Percentiles rank a stretch among this genome's conserved stretches.
These are phyloP conservation scores for Aspergillus novoparasiticus DNA, from an alignment of 2,329 filamentous ascomycete species.

Conservation along the genomic window DNA sequence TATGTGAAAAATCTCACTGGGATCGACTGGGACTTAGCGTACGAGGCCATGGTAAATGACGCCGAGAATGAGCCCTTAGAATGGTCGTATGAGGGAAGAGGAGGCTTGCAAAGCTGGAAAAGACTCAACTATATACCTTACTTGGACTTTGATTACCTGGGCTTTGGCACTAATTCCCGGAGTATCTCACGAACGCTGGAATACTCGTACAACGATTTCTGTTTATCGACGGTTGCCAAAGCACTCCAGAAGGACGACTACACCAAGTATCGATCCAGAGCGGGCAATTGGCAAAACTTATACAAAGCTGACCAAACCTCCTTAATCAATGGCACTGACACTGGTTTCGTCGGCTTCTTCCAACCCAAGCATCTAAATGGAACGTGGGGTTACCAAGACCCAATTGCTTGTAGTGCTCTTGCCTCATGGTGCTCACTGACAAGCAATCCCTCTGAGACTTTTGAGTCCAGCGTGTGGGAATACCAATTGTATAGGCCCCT, in stretches of 20 bases:
- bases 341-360: constrained; percentile 72
- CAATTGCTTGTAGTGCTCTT: constrained; percentile 14
- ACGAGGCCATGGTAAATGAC: constrained; percentile 69
- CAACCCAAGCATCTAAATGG: constrained; percentile 69
- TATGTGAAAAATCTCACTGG: constrained; percentile 66
- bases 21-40: constrained; percentile 70
- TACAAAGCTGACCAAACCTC: constrained; percentile 65
- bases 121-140: constrained; percentile 69
- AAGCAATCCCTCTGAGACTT: constrained; percentile 35
- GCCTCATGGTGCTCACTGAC: constrained; percentile 31
- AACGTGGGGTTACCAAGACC: constrained; percentile 67
- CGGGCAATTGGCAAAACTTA: constrained; percentile 69
- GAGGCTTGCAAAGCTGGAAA: constrained; percentile 73
- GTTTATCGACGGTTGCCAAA: constrained; percentile 63
- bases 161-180: constrained; percentile 70
- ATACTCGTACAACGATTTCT: constrained; percentile 76
- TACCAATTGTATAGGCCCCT: constrained; percentile 52
- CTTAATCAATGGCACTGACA: constrained; percentile 58
- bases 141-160: constrained; percentile 67
- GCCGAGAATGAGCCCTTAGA: constrained; percentile 70
- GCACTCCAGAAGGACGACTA: constrained; percentile 59
- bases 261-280: constrained; percentile 60
- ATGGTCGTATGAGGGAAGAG: constrained; percentile 70
- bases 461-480: constrained; percentile 41
- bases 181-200: constrained; percentile 73